Evolutionary conservation across 1,284 basidiomycete species (phyloP).

Genomic region (Cryptococcus jaspeensis): DNA sequence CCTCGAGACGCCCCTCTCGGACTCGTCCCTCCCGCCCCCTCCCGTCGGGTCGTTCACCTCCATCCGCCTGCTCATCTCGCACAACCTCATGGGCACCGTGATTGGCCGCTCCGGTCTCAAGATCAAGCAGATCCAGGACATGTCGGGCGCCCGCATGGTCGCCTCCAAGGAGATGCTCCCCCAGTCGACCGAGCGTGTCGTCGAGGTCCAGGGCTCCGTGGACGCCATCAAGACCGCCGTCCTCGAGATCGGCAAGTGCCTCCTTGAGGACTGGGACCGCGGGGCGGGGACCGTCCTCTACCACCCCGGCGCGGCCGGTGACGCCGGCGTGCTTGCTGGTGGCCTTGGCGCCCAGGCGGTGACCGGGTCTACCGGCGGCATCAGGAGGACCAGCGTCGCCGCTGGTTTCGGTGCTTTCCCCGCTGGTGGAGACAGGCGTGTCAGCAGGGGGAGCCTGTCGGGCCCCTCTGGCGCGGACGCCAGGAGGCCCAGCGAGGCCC

Average conservation of each 20-base stretch:
- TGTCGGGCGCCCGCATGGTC: constrained; percentile 93
- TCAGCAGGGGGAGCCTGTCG: constrained; percentile 20
- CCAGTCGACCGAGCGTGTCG: constrained; percentile 95
- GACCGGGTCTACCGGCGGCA: constrained; percentile 53
- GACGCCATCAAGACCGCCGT: constrained; percentile 89
- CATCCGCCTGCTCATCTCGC: constrained; percentile 92
- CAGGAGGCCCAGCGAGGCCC: constrained; percentile 53
- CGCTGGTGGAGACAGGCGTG: constrained; percentile 28
- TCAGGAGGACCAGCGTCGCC: constrained; percentile 47
- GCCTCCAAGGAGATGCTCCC: constrained; percentile 99
- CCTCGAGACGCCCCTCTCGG: constrained; percentile 63
- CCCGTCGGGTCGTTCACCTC: constrained; percentile 75
- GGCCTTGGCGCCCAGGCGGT: constrained; percentile 52
- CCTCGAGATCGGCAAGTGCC: constrained; percentile 90
- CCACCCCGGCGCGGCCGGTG: constrained; percentile 83
- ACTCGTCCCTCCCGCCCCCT: constrained; percentile 67
- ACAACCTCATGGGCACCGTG: constrained; percentile 99
- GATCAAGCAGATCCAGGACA: constrained; percentile 99
- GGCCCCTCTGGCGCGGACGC: constrained; percentile 20
- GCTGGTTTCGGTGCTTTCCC: constrained; percentile 34
- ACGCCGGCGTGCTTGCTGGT: constrained; percentile 58
- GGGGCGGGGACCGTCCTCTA: constrained; percentile 90
- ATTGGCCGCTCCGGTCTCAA: constrained; percentile 96
- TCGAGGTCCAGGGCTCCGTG: constrained; percentile 90
- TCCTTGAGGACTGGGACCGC: constrained; percentile 96